Evolutionary conservation across 805 yeast genomes (phyloP).

Genomic region (Lipomyces kockii): DNA sequence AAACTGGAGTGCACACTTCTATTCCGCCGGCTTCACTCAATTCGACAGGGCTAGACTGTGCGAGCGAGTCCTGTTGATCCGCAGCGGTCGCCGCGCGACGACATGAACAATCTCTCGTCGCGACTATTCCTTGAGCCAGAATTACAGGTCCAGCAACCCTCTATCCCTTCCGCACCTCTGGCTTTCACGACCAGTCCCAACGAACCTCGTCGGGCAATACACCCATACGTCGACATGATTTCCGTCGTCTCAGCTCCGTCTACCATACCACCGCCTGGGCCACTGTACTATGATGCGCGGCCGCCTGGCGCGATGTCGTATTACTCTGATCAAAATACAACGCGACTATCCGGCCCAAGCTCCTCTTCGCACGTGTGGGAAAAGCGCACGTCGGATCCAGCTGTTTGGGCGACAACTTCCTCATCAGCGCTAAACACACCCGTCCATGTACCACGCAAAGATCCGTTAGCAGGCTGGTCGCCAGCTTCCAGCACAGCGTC

Average conservation of each 20-base stretch:
- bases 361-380: slow-evolving; percentile 3
- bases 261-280: background rate
- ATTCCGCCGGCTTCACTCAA: too few relatives aligned
- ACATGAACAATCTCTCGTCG: background rate
- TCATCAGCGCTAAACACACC: background rate
- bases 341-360: background rate
- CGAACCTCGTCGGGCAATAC: slow-evolving; percentile 11
- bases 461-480: background rate
- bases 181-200: background rate
- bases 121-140: background rate
- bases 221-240: slow-evolving; percentile 12
- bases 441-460: background rate
- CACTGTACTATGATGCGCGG: background rate
- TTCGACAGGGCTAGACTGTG: too few relatives aligned
- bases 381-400: slow-evolving; percentile 14
- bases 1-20: too few relatives aligned
- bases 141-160: background rate
- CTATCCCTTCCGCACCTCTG: background rate
- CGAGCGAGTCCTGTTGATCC: background rate
- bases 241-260: slow-evolving; percentile 8
- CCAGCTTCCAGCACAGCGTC: slow-evolving; percentile 4
- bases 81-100: background rate
- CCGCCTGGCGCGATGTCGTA: background rate
- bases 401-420: slow-evolving; percentile 9
- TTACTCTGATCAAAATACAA: background rate